phyloP scores from a whole-genome alignment of 2,329 filamentous ascomycete species.

The Pyrenophora tritici-repentis region DNA sequence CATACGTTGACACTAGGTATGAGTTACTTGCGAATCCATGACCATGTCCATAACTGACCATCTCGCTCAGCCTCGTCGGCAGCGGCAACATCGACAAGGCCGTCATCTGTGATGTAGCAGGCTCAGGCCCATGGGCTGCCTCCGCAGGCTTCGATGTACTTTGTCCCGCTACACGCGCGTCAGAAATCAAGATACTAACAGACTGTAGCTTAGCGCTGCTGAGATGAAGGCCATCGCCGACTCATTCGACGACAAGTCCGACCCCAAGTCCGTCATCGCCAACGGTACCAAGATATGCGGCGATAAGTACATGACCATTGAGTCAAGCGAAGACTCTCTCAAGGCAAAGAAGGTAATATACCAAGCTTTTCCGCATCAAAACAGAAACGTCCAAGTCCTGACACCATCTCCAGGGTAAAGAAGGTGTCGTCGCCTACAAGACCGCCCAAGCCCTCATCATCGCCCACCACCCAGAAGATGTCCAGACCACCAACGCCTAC shows the following conservation, averaged over 20 bases:
- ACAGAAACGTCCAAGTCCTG: conserved; percentile 3
- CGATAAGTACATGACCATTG: conserved; percentile 77
- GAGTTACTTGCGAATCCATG: neutral
- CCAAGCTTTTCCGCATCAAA: neutral
- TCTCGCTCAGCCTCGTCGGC: conserved; percentile 46
- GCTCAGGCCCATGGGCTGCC: conserved; percentile 72
- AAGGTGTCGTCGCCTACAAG: conserved; percentile 82
- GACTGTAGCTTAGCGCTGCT: conserved; percentile 54
- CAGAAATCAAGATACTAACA: conserved; percentile 16
- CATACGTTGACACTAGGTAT: conserved; percentile 51
- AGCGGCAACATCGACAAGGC: conserved; percentile 54
- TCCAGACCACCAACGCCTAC: conserved; percentile 75
- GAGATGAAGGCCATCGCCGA: conserved; percentile 62
- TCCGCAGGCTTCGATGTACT: conserved; percentile 84
- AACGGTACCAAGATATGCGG: conserved; percentile 77
- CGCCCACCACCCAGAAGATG: conserved; percentile 78
- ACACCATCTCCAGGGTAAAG: conserved; percentile 65
- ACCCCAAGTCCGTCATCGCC: conserved; percentile 68
- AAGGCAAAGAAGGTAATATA: conserved; percentile 80
- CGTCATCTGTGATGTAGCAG: conserved; percentile 55
- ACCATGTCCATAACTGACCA: conserved; percentile 19
- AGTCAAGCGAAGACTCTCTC: conserved; percentile 75
- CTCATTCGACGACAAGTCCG: conserved; percentile 60
- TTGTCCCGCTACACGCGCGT: conserved; percentile 18
- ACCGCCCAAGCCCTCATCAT: conserved; percentile 87